Base-by-base conservation (phyloP, 1,284 basidiomycete species). In the Microbotryum saponariae region DNA sequence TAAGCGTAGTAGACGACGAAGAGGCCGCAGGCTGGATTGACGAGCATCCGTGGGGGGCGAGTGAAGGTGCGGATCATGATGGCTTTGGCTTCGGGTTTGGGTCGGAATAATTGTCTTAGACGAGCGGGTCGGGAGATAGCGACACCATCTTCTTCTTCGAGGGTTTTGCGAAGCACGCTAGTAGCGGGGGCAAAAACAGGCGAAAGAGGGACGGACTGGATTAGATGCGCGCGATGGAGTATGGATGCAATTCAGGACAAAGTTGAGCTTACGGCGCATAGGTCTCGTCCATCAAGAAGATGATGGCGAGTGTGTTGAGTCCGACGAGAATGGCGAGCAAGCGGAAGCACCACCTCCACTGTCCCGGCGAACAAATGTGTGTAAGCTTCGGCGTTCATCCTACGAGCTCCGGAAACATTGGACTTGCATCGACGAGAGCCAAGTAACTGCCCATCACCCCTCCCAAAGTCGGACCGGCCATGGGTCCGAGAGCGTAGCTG, bases 1-100 rank as follows among this genome's bases (percentile, higher is more conserved):
- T 77, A 80, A 0, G 77, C 76, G 58, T 78, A 77, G 67, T 80
- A 64, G 7, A 45, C 55, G 21, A 54, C 21, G 60, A 79, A 79
- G 42, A 77, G 70, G 54, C 77, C 72, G 25, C 75, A 76, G 18
- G 77, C 74, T 1, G 77, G 77, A 63, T 77, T 78, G 54, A 64
- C 60, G 50, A 77, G 71, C 21, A 78, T 63, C 3, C 77, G 62
- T 9, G 76, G 62, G 25, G 77, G 77, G 0, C 79, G 78, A 14
- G 51, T 53, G 31, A 53, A 53, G n/a, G 3, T 53, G 14, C 51
- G 51, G 33, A 53, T 23, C 25, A 53, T 31, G 21, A 53, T 33
- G 10, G 51, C 14, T 33, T 53, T 53, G 21, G 51, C 51, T 53
- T 53, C 51, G 9, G 51, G 51, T 12, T 53, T 23, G 10, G 51